Base-by-base conservation (phyloP, 371 early-diverging fungal genomes). In the Lichtheimia ornata region DNA sequence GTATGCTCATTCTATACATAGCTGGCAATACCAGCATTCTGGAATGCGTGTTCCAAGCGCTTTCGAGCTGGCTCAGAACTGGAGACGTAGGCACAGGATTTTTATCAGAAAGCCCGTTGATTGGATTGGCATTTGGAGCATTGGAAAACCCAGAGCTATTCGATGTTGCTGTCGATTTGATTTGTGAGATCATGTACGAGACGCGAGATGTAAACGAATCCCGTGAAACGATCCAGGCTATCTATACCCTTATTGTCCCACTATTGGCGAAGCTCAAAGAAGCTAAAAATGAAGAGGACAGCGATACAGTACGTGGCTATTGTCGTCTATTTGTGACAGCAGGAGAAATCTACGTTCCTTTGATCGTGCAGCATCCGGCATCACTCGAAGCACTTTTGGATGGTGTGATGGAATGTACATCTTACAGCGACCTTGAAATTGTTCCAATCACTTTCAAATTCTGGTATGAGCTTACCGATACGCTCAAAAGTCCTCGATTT, bases 311-410 rank as follows among this genome's bases (percentile, higher is more conserved):
- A 24, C 86, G 92, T 15, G 92, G 88, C 3, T 81, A 86, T 61
- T 91, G 93, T 71, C 84, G 91, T 3, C 87, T 97, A 35, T 91
- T 92, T 70, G 84, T 91, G 4, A 89, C 91, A 63, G 95, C 94
- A 1, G 94, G 93, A 47, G 95, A 94, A 64, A 84, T 91, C 20
- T 95, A 90, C 70, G 71, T 93, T 15, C 72, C 79, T 4, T 71
- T 91, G 40, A 87, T 96, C 22, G 80, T 87, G 41, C 73, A 71
- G 30, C 81, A 88, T 66, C 80, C 84, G 30, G 83, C 84, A 3
- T 72, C 76, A 4, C 94, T 92, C 63, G 63, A 67, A 30, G 74
- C 80, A 2, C 77, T 96, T 28, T 74, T 95, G 12, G 88, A 90
- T 4, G 93, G 88, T 5, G 77, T 95, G 42, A 82, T 91, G 17